Evolutionary conservation across 2,329 filamentous ascomycete species (phyloP).

Genomic region (Arthrinium puccinioides): DNA sequence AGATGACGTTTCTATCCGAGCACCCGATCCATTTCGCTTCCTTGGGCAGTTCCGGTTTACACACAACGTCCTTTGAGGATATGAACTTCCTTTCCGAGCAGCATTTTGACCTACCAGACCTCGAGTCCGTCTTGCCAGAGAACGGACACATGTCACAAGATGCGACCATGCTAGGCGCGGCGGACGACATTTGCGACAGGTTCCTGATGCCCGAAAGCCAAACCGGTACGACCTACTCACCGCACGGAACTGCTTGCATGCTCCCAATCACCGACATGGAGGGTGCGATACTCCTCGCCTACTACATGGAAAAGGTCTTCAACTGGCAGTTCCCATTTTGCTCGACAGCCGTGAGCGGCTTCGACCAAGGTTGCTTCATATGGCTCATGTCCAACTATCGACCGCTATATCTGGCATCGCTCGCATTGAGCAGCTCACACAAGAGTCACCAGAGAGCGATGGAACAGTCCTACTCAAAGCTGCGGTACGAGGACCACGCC

Average conservation of each 20-base stretch:
- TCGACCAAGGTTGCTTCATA: neutral
- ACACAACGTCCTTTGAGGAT: neutral
- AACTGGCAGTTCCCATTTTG: neutral
- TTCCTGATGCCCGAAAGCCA: neutral
- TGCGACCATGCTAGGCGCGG: neutral
- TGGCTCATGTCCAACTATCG: neutral
- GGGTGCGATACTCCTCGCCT: neutral
- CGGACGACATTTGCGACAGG: neutral
- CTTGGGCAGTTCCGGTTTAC: neutral
- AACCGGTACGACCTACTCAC: neutral
- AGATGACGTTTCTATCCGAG: neutral
- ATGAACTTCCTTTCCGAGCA: neutral
- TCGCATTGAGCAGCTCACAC: neutral
- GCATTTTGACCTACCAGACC: neutral
- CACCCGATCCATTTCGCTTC: too few species aligned
- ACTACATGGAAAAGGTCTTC: neutral
- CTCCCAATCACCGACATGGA: neutral
- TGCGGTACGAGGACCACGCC: neutral
- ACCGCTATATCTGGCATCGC: neutral
- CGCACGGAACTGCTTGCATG: neutral
- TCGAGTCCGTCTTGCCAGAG: neutral
- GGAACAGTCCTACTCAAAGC: neutral
- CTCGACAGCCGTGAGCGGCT: neutral
- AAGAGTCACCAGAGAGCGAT: neutral
- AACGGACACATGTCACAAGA: too few species aligned